Evolutionary conservation across 306 rosid genomes (phyloP).

Genomic region (Adenanthera pavonina): DNA sequence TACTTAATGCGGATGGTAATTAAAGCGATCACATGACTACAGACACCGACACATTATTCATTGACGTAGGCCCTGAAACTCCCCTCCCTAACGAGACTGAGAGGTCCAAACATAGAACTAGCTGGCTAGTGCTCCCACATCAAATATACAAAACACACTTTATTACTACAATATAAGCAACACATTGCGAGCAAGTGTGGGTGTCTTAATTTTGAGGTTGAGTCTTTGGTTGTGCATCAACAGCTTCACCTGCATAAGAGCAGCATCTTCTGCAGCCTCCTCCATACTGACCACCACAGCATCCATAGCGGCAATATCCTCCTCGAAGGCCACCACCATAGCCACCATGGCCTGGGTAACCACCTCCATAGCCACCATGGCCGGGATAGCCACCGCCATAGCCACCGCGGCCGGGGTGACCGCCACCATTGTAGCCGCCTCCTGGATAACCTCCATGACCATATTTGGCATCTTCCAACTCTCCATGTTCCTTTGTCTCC

Average conservation of each 20-base stretch:
- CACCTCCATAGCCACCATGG: slow-evolving; percentile 10
- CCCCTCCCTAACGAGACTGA: no score
- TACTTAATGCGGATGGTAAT: no score
- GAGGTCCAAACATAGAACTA: no score
- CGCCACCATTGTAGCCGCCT: neutral
- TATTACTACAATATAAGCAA: neutral
- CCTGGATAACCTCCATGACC: neutral
- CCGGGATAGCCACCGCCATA: neutral
- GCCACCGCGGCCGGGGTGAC: neutral
- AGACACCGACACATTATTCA: no score
- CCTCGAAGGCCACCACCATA: slow-evolving; percentile 17
- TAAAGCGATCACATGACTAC: no score
- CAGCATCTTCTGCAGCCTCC: slow-evolving; percentile 54
- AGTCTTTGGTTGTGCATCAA: slow-evolving; percentile 34
- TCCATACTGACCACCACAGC: slow-evolving; percentile 45
- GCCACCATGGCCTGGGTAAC: neutral
- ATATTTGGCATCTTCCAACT: slow-evolving; percentile 34
- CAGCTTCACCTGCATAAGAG: slow-evolving; percentile 54
- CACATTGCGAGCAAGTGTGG: neutral
- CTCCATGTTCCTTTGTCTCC: slow-evolving; percentile 12
- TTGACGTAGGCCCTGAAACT: no score
- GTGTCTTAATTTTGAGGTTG: slow-evolving; percentile 28
- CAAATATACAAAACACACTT: neutral
- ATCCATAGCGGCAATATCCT: slow-evolving; percentile 49
- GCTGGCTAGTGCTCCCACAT: no score